Percentiles rank a stretch among this genome's conserved stretches.
These are phyloP conservation scores for Mycosarcoma mackinlayi DNA, from an alignment of 1,284 basidiomycete species.

Conservation along the genomic window DNA sequence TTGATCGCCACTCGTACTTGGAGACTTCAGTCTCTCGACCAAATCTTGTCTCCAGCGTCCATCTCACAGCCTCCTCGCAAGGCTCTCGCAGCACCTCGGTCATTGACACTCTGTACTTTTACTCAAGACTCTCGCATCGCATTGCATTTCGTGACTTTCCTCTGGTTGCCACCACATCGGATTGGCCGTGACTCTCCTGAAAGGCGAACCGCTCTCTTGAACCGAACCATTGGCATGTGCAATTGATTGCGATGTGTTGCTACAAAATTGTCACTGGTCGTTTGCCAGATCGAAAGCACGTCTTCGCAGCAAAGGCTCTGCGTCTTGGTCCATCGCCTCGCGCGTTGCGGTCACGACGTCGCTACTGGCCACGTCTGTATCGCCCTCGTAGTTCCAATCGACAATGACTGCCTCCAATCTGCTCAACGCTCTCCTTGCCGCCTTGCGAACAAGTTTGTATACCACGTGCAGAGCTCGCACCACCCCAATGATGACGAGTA, in stretches of 20 bases:
- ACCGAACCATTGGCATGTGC: no score
- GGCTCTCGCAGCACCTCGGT: neutral
- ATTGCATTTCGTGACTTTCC: conserved; percentile 3
- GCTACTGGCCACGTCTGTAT: conserved; percentile 15
- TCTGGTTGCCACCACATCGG: neutral
- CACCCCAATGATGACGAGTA: conserved; percentile 53
- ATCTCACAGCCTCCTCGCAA: neutral
- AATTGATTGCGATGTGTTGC: neutral
- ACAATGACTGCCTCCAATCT: conserved; percentile 50
- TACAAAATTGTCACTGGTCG: neutral
- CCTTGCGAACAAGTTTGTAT: conserved; percentile 33
- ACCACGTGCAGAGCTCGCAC: conserved; percentile 44
- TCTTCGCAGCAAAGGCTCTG: conserved; percentile 5
- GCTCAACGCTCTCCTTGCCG: conserved; percentile 29
- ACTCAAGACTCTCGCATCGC: conserved; percentile 19
- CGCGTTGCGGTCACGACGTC: neutral
- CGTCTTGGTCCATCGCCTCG: neutral
- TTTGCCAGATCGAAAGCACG: conserved; percentile 9
- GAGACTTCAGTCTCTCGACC: no score
- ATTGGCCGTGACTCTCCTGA: neutral
- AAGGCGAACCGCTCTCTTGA: no score
- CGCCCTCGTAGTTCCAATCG: conserved; percentile 51
- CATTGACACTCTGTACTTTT: conserved; percentile 30
- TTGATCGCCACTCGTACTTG: conserved; percentile 1
- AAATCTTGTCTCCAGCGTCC: neutral